Base-by-base conservation (phyloP, 1,284 basidiomycete species). In the Neonothopanus nambi region DNA sequence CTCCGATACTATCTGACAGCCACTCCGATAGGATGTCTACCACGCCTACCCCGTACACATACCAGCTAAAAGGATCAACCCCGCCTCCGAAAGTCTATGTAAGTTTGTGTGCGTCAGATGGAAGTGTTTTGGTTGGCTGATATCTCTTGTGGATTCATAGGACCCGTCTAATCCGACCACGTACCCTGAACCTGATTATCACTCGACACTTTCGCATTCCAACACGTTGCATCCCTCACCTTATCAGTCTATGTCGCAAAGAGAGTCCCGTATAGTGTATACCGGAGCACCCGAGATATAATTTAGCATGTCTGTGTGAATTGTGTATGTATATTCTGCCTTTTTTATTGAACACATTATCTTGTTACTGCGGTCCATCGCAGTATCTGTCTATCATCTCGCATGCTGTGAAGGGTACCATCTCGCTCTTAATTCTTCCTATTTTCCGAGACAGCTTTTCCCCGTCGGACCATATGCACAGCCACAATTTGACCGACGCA, bases 81-180 rank as follows among this genome's bases (percentile, higher is more conserved):
- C 43, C 43, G 15, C 26, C 20, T 42, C 30, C 24, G 26, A 42
- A 23, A 33, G 12, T 30, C 28, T 42, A 50, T 30, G 48, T 50
- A 21, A 42, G 48, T 50, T 42, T 23, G 18, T 21, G 15, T 23
- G 20, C 17, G 20, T 23, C 23, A 17, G n/a, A 7, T 6, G n/a
- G n/a, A 6, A 1, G 13, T 21, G 13, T 7, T 42, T 23, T 4
- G 13, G 13, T 42, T 23, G 21, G 17, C 18, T 18, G 17, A 42
- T 18, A 42, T 23, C 20, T 42, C 13, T 13, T 23, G 23, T 26
- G n/a, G 15, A 18, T 21, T 15, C 7, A 42, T 21, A 50, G 48
- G 20, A 50, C 30, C 28, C 48, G 12, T 50, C 48, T 21, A 28
- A 50, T 41, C 38, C 48, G 15, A 41, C 13, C 30, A 49, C 38